These are phyloP conservation scores for Anastatica hierochuntica DNA, from an alignment of 345 rosid genomes.

Conservation along the genomic window DNA sequence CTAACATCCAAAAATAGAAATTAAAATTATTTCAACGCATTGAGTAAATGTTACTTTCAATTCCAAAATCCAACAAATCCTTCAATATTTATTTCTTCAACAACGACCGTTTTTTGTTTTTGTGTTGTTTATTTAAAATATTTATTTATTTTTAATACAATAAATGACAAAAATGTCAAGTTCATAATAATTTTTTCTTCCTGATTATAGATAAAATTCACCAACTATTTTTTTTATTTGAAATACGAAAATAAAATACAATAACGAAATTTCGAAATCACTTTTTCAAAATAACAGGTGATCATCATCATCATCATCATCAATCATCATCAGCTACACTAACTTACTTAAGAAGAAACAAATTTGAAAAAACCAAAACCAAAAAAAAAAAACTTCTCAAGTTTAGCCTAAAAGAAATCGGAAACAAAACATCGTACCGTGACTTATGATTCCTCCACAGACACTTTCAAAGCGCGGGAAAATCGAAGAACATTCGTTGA, in stretches of 20 bases:
- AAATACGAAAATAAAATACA: too few relatives aligned
- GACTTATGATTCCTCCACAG: too few relatives aligned
- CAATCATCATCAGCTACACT: neutral
- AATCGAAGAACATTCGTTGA: neutral
- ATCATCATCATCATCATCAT: neutral
- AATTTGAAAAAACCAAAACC: neutral
- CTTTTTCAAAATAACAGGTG: neutral
- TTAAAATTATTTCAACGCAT: conserved; percentile 10
- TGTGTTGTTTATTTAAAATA: neutral
- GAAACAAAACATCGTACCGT: too few relatives aligned
- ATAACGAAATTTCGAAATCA: neutral
- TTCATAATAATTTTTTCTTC: too few relatives aligned
- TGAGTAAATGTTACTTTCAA: conserved; percentile 17
- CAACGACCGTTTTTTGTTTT: conserved; percentile 16
- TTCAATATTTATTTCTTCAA: conserved; percentile 6
- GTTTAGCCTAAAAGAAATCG: neutral
- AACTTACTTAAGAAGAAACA: too few relatives aligned
- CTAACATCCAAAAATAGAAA: conserved; percentile 17
- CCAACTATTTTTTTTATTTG: neutral
- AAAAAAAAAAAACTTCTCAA: too few relatives aligned
- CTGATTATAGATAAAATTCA: neutral
- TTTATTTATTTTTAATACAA: too few relatives aligned
- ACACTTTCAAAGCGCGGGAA: neutral
- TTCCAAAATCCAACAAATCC: conserved; percentile 15
- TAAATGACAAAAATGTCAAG: conserved; percentile 12